Percentiles rank a stretch among this genome's conserved stretches.
Evolutionary conservation across 306 rosid species (phyloP).

Genomic region (Acacia crassicarpa): DNA sequence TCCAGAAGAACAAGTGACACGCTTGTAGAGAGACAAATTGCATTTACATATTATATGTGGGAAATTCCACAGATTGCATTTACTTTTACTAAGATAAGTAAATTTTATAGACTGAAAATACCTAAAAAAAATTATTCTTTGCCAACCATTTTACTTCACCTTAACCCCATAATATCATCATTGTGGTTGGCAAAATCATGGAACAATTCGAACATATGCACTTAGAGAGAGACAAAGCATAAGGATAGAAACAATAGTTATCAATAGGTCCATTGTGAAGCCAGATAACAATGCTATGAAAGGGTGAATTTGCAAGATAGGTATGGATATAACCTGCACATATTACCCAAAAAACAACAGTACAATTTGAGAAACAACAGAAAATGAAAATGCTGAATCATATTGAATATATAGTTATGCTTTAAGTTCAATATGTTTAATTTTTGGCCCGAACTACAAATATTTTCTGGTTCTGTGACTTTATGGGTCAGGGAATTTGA

Average conservation of each 20-base stretch:
- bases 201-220: background rate
- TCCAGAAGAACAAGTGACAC: background rate
- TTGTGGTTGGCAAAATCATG: background rate
- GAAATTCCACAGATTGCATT: background rate
- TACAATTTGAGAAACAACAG: background rate
- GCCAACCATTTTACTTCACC: background rate
- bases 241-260: constrained; percentile 48
- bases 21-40: background rate
- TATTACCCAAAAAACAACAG: background rate
- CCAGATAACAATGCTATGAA: too few relatives aligned
- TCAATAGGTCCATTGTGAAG: background rate
- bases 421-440: too few relatives aligned
- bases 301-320: too few relatives aligned
- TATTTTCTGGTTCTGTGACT: too few relatives aligned
- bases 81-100: background rate
- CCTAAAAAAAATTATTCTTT: background rate
- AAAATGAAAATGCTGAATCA: background rate
- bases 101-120: background rate
- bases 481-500: too few relatives aligned
- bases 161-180: background rate
- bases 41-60: background rate
- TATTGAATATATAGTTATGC: too few relatives aligned
- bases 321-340: constrained; percentile 55
- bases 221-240: constrained; percentile 59
- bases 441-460: too few relatives aligned